phyloP scores from a whole-genome alignment of 2,329 filamentous ascomycete species.

The Cytospora piceicola region DNA sequence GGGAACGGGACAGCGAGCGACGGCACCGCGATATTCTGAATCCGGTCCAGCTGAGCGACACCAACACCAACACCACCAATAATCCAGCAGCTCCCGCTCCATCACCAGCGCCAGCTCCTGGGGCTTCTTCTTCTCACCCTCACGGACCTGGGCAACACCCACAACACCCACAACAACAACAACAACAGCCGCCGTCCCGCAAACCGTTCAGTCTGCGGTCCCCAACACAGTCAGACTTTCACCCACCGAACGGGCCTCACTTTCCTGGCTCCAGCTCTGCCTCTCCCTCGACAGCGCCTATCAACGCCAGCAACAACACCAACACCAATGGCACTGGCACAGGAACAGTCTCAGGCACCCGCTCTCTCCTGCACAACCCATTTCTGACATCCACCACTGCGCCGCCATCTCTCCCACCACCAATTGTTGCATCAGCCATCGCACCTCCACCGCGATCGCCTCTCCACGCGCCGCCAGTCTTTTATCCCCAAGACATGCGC shows the following conservation, averaged over 20 bases:
- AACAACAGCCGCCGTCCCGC: slow-evolving; percentile 40
- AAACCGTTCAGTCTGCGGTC: slow-evolving; percentile 56
- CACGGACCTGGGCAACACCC: background rate
- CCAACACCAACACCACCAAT: slow-evolving; percentile 20
- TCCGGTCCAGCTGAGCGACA: slow-evolving; percentile 36
- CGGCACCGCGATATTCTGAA: slow-evolving; percentile 54
- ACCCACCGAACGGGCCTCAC: slow-evolving; percentile 33
- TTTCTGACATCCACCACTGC: slow-evolving; percentile 29
- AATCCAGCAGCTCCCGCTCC: slow-evolving; percentile 29
- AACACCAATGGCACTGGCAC: slow-evolving; percentile 38
- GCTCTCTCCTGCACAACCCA: slow-evolving; percentile 32
- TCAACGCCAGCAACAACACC: slow-evolving; percentile 38
- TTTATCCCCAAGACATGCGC: slow-evolving; percentile 43
- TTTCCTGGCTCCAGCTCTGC: slow-evolving; percentile 39
- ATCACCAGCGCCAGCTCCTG: slow-evolving; percentile 6
- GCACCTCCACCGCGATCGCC: slow-evolving; percentile 46
- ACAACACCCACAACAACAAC: too few species aligned
- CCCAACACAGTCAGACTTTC: slow-evolving; percentile 50
- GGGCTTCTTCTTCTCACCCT: background rate
- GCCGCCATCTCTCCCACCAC: slow-evolving; percentile 25
- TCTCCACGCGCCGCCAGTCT: slow-evolving; percentile 48
- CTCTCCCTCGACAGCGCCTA: slow-evolving; percentile 32
- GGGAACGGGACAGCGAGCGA: slow-evolving; percentile 34
- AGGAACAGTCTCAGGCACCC: slow-evolving; percentile 30
- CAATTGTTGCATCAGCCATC: slow-evolving; percentile 29